Percentiles rank a stretch among this genome's conserved stretches.
phyloP scores from a whole-genome alignment of 352 stramenopile genomes.

The Phytophthora sp. region DNA sequence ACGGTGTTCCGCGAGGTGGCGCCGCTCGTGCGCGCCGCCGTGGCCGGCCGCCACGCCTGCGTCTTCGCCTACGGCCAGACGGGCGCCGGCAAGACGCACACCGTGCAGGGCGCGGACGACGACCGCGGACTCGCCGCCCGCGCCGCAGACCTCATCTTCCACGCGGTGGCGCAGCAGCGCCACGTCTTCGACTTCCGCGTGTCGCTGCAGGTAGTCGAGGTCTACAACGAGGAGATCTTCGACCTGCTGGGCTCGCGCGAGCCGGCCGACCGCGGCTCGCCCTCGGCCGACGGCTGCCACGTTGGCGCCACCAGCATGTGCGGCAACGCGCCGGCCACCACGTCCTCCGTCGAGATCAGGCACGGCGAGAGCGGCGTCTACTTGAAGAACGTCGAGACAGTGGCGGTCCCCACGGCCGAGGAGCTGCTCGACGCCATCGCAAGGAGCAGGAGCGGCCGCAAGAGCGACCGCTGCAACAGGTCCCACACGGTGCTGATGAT shows the following conservation, averaged over 20 bases:
- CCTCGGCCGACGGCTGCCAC: conserved; percentile 62
- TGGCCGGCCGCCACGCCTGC: conserved; percentile 94
- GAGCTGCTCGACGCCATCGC: conserved; percentile 49
- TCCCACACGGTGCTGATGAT: conserved; percentile 70
- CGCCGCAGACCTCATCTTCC: conserved; percentile 54
- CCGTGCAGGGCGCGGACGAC: conserved; percentile 45
- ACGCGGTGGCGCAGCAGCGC: conserved; percentile 39
- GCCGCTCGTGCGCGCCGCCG: conserved; percentile 85
- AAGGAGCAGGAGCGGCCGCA: conserved; percentile 42
- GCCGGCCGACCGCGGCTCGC: conserved; percentile 29
- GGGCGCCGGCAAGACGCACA: conserved; percentile 41
- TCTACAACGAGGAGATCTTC: conserved; percentile 90
- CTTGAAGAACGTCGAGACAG: conserved; percentile 65
- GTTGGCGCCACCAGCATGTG: conserved; percentile 41
- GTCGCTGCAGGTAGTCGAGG: conserved; percentile 74
- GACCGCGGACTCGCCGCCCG: conserved; percentile 53
- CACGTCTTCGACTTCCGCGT: conserved; percentile 58
- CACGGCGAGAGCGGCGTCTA: conserved; percentile 73
- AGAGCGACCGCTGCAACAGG: conserved; percentile 54
- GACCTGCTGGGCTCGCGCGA: conserved; percentile 80
- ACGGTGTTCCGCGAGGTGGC: conserved; percentile 94
- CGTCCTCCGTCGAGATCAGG: conserved; percentile 65
- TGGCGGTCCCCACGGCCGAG: conserved; percentile 36
- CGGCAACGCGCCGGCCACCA: conserved; percentile 15
- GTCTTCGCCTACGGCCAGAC: conserved; percentile 97